Evolutionary conservation across 2,329 filamentous ascomycete species (phyloP).

Genomic region (Claviceps paspali): DNA sequence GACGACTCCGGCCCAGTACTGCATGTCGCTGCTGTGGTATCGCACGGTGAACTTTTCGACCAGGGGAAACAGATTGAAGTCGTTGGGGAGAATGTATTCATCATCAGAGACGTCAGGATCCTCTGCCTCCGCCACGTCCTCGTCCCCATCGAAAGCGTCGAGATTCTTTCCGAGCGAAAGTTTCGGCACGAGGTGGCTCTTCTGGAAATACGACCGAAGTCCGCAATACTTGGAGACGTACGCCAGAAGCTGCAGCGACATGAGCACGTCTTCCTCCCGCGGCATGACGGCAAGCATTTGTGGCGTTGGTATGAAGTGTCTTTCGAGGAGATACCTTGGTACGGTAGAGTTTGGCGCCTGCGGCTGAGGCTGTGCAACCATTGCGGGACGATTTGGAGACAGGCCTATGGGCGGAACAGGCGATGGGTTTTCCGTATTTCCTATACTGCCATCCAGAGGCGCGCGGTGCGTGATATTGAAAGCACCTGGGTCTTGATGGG

Average conservation of each 20-base stretch:
- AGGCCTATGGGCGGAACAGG: constrained; percentile 53
- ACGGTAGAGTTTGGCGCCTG: constrained; percentile 55
- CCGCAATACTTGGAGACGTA: constrained; percentile 99
- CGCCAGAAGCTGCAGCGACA: constrained; percentile 90
- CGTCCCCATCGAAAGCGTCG: constrained; percentile 60
- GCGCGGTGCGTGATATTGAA: constrained; percentile 89
- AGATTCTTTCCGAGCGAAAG: constrained; percentile 83
- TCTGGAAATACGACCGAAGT: constrained; percentile 85
- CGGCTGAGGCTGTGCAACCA: constrained; percentile 61
- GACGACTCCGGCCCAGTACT: constrained; percentile 98
- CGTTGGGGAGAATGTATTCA: constrained; percentile 82
- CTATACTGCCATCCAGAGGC: constrained; percentile 70
- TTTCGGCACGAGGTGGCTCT: constrained; percentile 81
- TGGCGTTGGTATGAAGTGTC: constrained; percentile 50
- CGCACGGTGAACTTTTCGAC: constrained; percentile 97
- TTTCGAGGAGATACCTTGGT: constrained; percentile 65
- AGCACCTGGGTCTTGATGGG: constrained; percentile 65
- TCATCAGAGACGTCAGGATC: constrained; percentile 51
- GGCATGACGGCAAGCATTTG: constrained; percentile 83
- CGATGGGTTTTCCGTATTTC: constrained; percentile 53
- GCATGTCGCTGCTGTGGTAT: constrained; percentile 93
- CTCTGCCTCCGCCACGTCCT: constrained; percentile 24
- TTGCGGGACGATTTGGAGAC: constrained; percentile 56
- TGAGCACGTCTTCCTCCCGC: constrained; percentile 90
- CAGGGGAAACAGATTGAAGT: constrained; percentile 95